Evolutionary conservation across 2,329 filamentous ascomycete species (phyloP).

Genomic region (Pseudogymnoascus sp.): DNA sequence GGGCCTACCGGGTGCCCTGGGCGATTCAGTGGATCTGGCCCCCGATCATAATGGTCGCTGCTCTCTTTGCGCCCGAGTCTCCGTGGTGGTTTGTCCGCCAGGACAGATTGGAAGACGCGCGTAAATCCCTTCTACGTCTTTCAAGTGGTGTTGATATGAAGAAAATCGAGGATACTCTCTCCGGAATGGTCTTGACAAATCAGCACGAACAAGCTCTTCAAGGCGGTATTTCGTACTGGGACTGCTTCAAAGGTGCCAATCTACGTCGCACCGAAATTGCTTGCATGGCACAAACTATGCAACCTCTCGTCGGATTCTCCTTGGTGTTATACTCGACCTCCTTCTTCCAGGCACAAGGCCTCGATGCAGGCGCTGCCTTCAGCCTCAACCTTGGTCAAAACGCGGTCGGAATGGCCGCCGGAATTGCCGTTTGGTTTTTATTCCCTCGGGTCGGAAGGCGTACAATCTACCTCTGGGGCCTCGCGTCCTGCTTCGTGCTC

Average conservation of each 20-base stretch:
- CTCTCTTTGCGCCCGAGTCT: slow-evolving; percentile 37
- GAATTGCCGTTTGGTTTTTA: slow-evolving; percentile 31
- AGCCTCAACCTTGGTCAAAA: slow-evolving; percentile 40
- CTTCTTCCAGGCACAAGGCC: slow-evolving; percentile 45
- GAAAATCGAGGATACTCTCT: slow-evolving; percentile 38
- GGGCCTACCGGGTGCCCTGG: slow-evolving; percentile 40
- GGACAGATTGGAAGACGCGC: slow-evolving; percentile 30
- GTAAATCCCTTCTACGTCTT: slow-evolving; percentile 33
- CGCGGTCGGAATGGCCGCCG: slow-evolving; percentile 5
- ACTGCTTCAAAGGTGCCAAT: slow-evolving; percentile 40
- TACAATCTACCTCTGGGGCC: slow-evolving; percentile 42
- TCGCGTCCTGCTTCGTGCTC: slow-evolving; percentile 65
- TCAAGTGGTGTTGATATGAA: background rate
- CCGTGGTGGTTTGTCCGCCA: slow-evolving; percentile 40
- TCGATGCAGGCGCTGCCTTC: slow-evolving; percentile 39
- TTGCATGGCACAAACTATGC: slow-evolving; percentile 49
- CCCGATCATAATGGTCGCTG: slow-evolving; percentile 34
- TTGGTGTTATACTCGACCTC: slow-evolving; percentile 55
- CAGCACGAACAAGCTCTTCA: slow-evolving; percentile 38
- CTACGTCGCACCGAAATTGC: slow-evolving; percentile 41
- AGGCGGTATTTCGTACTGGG: slow-evolving; percentile 36
- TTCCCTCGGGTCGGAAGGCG: slow-evolving; percentile 39
- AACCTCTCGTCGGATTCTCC: slow-evolving; percentile 51
- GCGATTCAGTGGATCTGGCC: slow-evolving; percentile 57
- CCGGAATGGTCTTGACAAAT: slow-evolving; percentile 47